Evolutionary conservation across 441 rosid genomes (phyloP), one percentile per base, ranked within the genome.

Genomic region (Metrosideros polymorpha): DNA sequence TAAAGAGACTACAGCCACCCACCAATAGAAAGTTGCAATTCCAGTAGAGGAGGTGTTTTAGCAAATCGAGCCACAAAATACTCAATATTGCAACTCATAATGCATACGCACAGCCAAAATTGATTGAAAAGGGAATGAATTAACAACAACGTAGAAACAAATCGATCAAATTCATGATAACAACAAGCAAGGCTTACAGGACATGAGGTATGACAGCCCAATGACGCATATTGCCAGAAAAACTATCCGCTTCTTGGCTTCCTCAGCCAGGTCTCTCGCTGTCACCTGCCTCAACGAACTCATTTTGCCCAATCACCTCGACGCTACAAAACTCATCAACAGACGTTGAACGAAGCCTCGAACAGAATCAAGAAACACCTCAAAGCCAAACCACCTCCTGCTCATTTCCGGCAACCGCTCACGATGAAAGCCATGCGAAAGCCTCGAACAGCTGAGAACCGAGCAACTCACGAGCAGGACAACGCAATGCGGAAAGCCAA

Each of bases 181-280:
- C 27, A 47, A 39, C 42, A 14, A 30, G 51, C 76, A 29, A 30
- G 85, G 92, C 95, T 94, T 91, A 98, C 99, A 85, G 3, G 99
- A 97, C 97, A 98, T 92, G 87, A 98, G 90, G 89, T 97, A 97
- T 7, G 99, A 98, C 75, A 98, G 94, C 88, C 99, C 99, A 75
- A 95, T 92, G 84, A 97, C 97, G 91, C 99, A 98, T 86, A 98
- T 92, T 82, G 89, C 95, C 90, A 98, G 89, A 89, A 98, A 88
- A 83, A 97, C 99, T 85, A 93, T 91, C 89, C 99, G 94, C 91
- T 97, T 98, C 95, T 97, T 97, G 77, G 95, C 99, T 89, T 98
- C 99, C 90, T 98, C 99, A 82, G 94, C 94, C 89, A 98, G 88
- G 94, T 98, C 99, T 47, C 95, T 92, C 53, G 91, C 89, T 25